Percentiles rank a stretch among this genome's conserved stretches.
phyloP scores from a whole-genome alignment of 192 early-diverging fungal species.

The Mortierella hygrophila region DNA sequence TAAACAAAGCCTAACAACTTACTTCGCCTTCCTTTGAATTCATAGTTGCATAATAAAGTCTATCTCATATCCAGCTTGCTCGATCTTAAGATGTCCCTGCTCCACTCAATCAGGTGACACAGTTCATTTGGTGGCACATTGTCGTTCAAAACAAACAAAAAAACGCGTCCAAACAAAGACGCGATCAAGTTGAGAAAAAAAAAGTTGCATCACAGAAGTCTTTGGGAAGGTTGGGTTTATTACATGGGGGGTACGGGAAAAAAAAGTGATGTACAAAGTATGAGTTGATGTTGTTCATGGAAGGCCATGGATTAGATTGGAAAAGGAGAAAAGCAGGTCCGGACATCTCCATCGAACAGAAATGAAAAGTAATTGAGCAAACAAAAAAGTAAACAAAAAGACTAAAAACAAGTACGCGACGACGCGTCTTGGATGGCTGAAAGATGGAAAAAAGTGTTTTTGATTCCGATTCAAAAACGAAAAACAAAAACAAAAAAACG shows the following conservation, averaged over 20 bases:
- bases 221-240: slow-evolving; percentile 16
- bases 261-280: slow-evolving; percentile 40
- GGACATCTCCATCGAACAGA: slow-evolving; percentile 4
- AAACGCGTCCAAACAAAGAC: slow-evolving; percentile 6
- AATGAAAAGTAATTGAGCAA: slow-evolving; percentile 2
- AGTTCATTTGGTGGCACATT: background rate
- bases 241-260: slow-evolving; percentile 14
- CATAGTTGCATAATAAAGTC: background rate
- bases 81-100: background rate
- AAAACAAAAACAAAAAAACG: slow-evolving; percentile 6
- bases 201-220: background rate
- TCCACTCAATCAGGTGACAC: background rate
- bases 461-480: slow-evolving; percentile 11
- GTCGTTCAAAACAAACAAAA: background rate
- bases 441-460: slow-evolving; percentile 9
- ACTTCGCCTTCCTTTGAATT: background rate
- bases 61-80: background rate
- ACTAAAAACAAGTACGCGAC: slow-evolving; percentile 9
- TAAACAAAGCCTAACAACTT: background rate
- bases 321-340: background rate
- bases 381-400: slow-evolving; percentile 10
- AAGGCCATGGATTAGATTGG: slow-evolving; percentile 19
- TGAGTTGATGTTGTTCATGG: slow-evolving; percentile 8
- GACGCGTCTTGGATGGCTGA: slow-evolving; percentile 28
- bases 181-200: background rate